Evolutionary conservation across 1,284 basidiomycete genomes (phyloP).

Genomic region (Trametes hirsuta): DNA sequence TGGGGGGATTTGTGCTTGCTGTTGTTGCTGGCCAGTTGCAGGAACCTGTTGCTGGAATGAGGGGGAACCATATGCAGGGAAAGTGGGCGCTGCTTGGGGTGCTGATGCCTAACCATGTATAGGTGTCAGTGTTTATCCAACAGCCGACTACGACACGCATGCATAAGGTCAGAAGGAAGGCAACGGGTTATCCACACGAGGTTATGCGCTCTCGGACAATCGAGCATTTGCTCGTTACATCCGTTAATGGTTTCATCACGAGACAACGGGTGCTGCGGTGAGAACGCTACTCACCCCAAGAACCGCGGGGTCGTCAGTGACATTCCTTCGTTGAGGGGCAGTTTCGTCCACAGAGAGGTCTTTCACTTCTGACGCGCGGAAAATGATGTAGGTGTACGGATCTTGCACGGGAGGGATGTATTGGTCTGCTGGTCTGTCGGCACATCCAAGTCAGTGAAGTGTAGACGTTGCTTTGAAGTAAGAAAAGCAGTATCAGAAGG

Average conservation of each 20-base stretch:
- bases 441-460: conserved; percentile 23
- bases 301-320: conserved; percentile 80
- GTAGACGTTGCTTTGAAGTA: conserved; percentile 7
- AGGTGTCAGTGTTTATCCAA: conserved; percentile 2
- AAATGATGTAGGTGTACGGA: conserved; percentile 82
- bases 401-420: conserved; percentile 79
- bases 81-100: conserved; percentile 30
- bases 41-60: conserved; percentile 30
- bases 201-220: conserved; percentile 57
- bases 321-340: conserved; percentile 53
- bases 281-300: conserved; percentile 58
- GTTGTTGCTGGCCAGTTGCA: conserved; percentile 23
- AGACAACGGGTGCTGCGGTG: not conserved
- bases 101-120: conserved; percentile 34
- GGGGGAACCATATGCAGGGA: conserved; percentile 30
- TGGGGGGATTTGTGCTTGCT: conserved; percentile 26
- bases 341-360: conserved; percentile 78
- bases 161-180: conserved; percentile 54
- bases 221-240: conserved; percentile 48
- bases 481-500: conserved; percentile 52
- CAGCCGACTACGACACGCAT: not conserved
- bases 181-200: conserved; percentile 61
- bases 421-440: conserved; percentile 62
- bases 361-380: conserved; percentile 82
- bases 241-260: conserved; percentile 54